Evolutionary conservation across 371 early-diverging fungal species (phyloP).

Genomic region (Cokeromyces recurvatus): DNA sequence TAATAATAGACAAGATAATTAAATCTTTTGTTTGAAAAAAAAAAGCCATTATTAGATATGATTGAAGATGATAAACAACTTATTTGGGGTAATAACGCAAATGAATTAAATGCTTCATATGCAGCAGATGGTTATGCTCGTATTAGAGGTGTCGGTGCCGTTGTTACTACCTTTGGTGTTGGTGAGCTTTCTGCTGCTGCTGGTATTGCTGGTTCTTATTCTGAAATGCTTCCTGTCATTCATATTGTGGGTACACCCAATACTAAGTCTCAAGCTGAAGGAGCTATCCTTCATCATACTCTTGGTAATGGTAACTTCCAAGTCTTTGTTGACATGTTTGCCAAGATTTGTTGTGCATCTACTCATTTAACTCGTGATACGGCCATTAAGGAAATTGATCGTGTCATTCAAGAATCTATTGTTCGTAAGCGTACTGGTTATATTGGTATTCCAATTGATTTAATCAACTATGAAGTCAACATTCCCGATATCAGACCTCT

Average conservation of each 20-base stretch:
- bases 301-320: conserved; percentile 53
- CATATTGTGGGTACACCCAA: conserved; percentile 53
- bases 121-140: conserved; percentile 59
- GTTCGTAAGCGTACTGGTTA: conserved; percentile 36
- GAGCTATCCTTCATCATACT: conserved; percentile 50
- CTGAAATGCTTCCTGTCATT: conserved; percentile 53
- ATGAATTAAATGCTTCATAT: conserved; percentile 46
- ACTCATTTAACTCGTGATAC: conserved; percentile 24
- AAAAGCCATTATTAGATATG: conserved; percentile 18
- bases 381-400: conserved; percentile 41
- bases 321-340: conserved; percentile 37
- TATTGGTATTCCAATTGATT: conserved; percentile 47
- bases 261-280: conserved; percentile 35
- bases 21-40: too few relatives aligned
- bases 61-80: conserved; percentile 34
- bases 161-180: conserved; percentile 56
- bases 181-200: conserved; percentile 51
- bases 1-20: neutral
- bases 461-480: conserved; percentile 28
- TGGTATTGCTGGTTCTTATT: conserved; percentile 49
- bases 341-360: conserved; percentile 38
- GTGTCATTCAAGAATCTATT: conserved; percentile 23
- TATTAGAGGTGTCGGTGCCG: conserved; percentile 28
- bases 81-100: conserved; percentile 36
- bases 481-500: conserved; percentile 21